Conservation (phyloP, 106 monocot genomes). For the Triglochin maritima region DNA sequence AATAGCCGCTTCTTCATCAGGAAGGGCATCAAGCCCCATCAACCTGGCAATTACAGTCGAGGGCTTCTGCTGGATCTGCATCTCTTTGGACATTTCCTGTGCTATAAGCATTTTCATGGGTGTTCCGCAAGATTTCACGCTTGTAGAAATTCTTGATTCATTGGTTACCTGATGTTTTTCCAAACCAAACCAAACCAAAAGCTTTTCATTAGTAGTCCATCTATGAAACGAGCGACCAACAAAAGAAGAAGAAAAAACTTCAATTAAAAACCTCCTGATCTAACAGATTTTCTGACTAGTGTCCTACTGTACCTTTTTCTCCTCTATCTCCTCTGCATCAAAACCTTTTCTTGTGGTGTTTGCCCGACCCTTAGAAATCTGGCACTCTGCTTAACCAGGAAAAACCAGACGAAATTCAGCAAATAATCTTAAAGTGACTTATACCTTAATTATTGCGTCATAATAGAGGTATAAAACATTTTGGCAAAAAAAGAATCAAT, state of each 20-base stretch:
- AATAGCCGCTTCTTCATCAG: constrained; percentile 20
- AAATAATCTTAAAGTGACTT: not conserved
- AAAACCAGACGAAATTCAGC: not conserved
- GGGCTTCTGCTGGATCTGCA: constrained; percentile 32
- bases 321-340: constrained; percentile 20
- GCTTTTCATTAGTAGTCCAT: too few species aligned
- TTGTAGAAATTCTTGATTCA: constrained; percentile 26
- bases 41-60: constrained; percentile 72
- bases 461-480: not conserved
- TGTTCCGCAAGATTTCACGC: constrained; percentile 38
- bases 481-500: not conserved
- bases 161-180: constrained; percentile 24
- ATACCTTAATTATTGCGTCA: not conserved
- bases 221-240: not conserved
- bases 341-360: constrained; percentile 1
- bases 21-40: constrained; percentile 72
- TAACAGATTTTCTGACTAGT: too few species aligned
- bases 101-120: constrained; percentile 82
- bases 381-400: constrained; percentile 16
- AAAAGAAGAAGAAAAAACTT: constrained; percentile 2
- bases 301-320: constrained; percentile 26
- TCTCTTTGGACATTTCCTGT: constrained; percentile 73
- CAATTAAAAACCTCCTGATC: too few species aligned
- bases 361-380: not conserved
- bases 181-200: not conserved